Percentiles rank a stretch among this genome's conserved stretches.
Conservation (phyloP, 306 rosid genomes). For the Cicer cuneatum region DNA sequence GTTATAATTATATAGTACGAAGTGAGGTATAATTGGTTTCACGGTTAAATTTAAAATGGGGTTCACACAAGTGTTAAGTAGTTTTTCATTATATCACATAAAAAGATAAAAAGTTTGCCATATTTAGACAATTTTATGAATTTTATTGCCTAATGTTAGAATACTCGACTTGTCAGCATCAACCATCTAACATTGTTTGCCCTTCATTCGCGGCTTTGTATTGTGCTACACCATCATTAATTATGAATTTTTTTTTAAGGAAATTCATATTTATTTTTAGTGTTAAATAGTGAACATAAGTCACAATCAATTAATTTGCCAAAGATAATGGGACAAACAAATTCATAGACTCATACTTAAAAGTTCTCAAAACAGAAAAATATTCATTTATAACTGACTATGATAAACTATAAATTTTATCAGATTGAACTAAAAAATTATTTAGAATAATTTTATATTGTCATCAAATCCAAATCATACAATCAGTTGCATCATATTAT, state of each 20-base stretch:
- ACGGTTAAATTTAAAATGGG: neutral
- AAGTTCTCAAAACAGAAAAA: no score
- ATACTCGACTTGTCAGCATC: neutral
- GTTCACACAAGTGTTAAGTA: conserved; percentile 41
- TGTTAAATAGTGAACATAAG: no score
- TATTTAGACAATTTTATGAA: neutral
- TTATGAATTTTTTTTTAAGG: neutral
- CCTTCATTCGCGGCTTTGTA: conserved; percentile 47
- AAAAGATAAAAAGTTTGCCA: conserved; percentile 31
- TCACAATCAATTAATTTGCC: no score
- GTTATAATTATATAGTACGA: conserved; percentile 12
- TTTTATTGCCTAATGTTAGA: conserved; percentile 13
- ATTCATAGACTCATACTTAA: no score
- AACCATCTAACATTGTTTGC: conserved; percentile 3
- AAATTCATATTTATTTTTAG: no score
- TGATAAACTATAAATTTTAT: no score
- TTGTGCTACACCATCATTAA: neutral
- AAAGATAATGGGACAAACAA: no score
- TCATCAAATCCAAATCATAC: no score
- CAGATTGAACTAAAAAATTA: no score
- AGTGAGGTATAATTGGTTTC: conserved; percentile 20
- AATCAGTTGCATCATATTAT: no score
- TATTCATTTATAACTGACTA: no score
- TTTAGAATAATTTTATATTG: no score
- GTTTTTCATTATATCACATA: neutral